Evolutionary conservation across 2,329 filamentous ascomycete species (phyloP).

Genomic region (Talaromyces sp.): DNA sequence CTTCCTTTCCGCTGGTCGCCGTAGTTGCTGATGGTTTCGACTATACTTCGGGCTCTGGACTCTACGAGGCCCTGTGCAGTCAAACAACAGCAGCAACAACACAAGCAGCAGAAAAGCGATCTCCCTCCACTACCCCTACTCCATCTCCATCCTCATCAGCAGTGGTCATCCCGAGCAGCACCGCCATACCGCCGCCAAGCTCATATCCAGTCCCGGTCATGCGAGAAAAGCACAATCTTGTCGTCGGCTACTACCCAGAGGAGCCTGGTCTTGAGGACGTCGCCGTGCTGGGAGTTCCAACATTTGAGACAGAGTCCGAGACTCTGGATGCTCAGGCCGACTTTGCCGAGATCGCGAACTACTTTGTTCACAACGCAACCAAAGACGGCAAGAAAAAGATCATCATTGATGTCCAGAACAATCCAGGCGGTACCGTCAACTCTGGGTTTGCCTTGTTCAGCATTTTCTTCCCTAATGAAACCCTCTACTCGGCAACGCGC

Average conservation of each 20-base stretch:
- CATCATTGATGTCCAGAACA: conserved; percentile 59
- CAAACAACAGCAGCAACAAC: not conserved
- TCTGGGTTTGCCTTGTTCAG: conserved; percentile 49
- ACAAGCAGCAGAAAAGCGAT: not conserved
- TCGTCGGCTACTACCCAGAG: conserved; percentile 45
- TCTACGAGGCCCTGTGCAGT: not conserved
- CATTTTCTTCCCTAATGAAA: conserved; percentile 47
- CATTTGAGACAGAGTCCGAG: conserved; percentile 17
- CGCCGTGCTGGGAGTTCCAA: conserved; percentile 38
- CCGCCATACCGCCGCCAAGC: not conserved
- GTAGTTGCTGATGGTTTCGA: not conserved
- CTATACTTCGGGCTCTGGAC: not conserved
- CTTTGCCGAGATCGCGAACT: conserved; percentile 16
- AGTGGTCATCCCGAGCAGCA: not conserved
- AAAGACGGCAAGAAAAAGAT: conserved; percentile 54
- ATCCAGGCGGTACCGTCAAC: conserved; percentile 52
- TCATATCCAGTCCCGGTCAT: conserved; percentile 13
- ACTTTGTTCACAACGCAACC: conserved; percentile 24
- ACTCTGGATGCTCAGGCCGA: conserved; percentile 1
- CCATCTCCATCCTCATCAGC: not conserved
- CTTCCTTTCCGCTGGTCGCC: not conserved
- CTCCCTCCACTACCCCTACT: not conserved
- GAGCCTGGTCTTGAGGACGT: conserved; percentile 37
- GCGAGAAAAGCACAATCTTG: conserved; percentile 19
- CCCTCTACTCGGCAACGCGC: conserved; percentile 43